Conservation (phyloP, 2,329 filamentous ascomycete genomes). For the Allantophomopsis cytisporea region DNA sequence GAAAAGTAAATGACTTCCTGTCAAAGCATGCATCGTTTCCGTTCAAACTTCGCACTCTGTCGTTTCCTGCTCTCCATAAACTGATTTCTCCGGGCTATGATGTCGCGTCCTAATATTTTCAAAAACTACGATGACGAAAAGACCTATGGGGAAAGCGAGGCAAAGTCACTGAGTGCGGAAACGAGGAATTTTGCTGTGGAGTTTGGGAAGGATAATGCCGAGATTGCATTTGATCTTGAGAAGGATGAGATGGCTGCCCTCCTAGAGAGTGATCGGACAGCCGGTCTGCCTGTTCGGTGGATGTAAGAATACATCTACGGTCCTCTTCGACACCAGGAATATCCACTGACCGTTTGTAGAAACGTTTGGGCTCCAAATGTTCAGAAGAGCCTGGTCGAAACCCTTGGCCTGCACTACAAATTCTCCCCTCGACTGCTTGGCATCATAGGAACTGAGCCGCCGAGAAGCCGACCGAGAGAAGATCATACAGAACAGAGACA, state of each 20-base stretch:
- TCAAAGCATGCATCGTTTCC: too few relatives aligned
- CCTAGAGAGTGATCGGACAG: slow-evolving; percentile 14
- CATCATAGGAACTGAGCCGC: slow-evolving; percentile 46
- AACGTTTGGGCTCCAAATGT: slow-evolving; percentile 58
- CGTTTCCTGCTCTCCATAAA: too few relatives aligned
- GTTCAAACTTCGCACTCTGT: too few relatives aligned
- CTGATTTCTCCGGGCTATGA: slow-evolving; percentile 1
- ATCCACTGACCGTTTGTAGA: slow-evolving; percentile 19
- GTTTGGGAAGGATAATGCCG: slow-evolving; percentile 41
- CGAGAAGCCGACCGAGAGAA: slow-evolving; percentile 14
- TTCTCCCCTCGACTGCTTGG: slow-evolving; percentile 43
- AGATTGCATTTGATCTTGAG: slow-evolving; percentile 39
- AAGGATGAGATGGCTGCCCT: slow-evolving; percentile 25
- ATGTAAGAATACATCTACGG: slow-evolving; percentile 33
- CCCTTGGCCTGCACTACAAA: slow-evolving; percentile 30
- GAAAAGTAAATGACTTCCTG: too few relatives aligned
- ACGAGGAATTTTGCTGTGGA: slow-evolving; percentile 51
- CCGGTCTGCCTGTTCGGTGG: slow-evolving; percentile 47
- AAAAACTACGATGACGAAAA: slow-evolving; percentile 34
- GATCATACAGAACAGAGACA: slow-evolving; percentile 4
- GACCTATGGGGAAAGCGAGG: slow-evolving; percentile 29
- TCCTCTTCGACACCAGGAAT: not conserved
- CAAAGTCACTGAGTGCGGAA: slow-evolving; percentile 22
- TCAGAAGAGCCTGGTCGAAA: slow-evolving; percentile 38
- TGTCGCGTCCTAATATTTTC: slow-evolving; percentile 8